A percentile compares a stretch with the other conserved stretches of the same genome.
Conservation (phyloP, 345 rosid genomes). For the Hypericum androsaemum region DNA sequence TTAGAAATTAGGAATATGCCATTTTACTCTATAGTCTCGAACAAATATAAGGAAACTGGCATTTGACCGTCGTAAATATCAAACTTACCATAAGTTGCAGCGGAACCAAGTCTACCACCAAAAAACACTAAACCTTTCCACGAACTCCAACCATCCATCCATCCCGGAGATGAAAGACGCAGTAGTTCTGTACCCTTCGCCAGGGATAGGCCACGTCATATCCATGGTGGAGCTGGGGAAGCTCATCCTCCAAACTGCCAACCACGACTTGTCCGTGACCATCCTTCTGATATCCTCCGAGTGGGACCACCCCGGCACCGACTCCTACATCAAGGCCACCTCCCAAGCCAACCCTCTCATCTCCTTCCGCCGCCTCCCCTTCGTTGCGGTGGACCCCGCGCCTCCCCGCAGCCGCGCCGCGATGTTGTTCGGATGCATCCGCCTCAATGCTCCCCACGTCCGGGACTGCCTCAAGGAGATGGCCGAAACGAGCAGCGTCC, state of each 20-base stretch:
- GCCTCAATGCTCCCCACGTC: constrained; percentile 6
- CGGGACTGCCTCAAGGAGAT: constrained; percentile 13
- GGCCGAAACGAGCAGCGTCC: neutral
- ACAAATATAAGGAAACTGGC: too few relatives aligned
- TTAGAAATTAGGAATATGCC: too few relatives aligned
- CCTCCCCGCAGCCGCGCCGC: constrained; percentile 6
- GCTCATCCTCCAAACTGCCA: constrained; percentile 11
- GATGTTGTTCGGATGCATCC: constrained; percentile 10
- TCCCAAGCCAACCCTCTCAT: neutral
- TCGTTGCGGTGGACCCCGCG: neutral
- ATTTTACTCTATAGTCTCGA: too few relatives aligned
- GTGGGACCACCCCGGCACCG: constrained; percentile 1
- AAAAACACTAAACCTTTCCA: too few relatives aligned
- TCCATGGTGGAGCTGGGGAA: constrained; percentile 21
- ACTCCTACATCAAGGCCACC: constrained; percentile 10
- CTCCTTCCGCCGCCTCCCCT: constrained; percentile 15
- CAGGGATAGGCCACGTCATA: constrained; percentile 11
- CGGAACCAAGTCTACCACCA: too few relatives aligned
- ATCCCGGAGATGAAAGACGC: constrained; percentile 8
- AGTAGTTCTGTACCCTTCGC: constrained; percentile 10
- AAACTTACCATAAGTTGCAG: too few relatives aligned
- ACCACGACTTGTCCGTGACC: neutral
- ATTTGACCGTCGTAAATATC: too few relatives aligned
- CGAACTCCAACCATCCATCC: too few relatives aligned
- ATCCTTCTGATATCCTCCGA: constrained; percentile 11